These are phyloP conservation scores for Triadica sebifera DNA, from an alignment of 345 rosid genomes.

Conservation along the genomic window DNA sequence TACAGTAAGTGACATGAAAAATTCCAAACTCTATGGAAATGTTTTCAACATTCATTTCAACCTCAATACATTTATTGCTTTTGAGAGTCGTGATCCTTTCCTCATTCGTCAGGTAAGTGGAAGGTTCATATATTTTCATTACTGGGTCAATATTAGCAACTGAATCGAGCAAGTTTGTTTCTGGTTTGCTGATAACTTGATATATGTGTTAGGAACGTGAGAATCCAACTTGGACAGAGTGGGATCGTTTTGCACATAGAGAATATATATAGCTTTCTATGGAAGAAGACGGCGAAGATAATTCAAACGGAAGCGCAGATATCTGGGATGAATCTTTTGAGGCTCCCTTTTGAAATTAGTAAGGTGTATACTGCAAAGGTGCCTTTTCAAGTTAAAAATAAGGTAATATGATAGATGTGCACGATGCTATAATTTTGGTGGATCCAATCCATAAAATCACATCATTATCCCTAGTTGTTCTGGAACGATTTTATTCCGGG, in stretches of 20 bases:
- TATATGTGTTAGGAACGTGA: conserved; percentile 65
- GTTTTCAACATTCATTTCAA: conserved; percentile 20
- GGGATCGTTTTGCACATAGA: conserved; percentile 98
- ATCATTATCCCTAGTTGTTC: background rate
- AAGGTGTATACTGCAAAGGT: conserved; percentile 19
- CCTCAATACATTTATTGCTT: conserved; percentile 17
- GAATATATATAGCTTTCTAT: conserved; percentile 94
- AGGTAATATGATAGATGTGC: background rate
- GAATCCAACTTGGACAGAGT: conserved; percentile 90
- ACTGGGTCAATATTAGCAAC: conserved; percentile 7
- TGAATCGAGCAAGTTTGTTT: background rate
- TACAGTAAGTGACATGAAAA: conserved; percentile 10
- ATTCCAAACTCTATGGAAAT: conserved; percentile 6
- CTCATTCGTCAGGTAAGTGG: conserved; percentile 15
- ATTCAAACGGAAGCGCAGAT: conserved; percentile 94
- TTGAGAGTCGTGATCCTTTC: conserved; percentile 16
- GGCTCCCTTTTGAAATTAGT: conserved; percentile 68
- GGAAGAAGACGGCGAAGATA: conserved; percentile 99
- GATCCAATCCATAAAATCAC: background rate
- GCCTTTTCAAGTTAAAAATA: background rate
- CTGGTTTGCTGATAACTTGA: conserved; percentile 7
- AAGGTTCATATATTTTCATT: background rate
- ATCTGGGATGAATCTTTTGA: conserved; percentile 98
- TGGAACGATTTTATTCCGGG: no score
- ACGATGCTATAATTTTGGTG: background rate